Base-by-base conservation (phyloP, 192 early-diverging fungal species). In the Cladochytrium replicatum region DNA sequence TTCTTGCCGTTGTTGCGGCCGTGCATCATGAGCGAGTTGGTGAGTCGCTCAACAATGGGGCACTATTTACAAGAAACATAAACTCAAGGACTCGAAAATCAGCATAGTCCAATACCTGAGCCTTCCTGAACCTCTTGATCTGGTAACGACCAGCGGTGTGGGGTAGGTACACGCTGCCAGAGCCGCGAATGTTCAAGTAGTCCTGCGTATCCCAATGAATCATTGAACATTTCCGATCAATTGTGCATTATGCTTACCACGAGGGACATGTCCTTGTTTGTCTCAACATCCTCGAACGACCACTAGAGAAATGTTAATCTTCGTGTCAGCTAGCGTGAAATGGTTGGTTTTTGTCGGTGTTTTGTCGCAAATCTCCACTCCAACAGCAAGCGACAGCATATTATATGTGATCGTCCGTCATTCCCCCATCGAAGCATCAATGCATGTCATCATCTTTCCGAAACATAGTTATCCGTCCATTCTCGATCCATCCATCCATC, bases 1-100 rank as follows among this genome's bases (percentile, higher is more conserved):
- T 97, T 97, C 85, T 97, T 97, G 64, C 92, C 94, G 81, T 92
- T 97, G 88, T 97, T 97, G 61, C 92, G 88, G 54, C 92, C 94
- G 77, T 94, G 88, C 89, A 94, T 94, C 94, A 97, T 97, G 61
- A 97, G 79, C 59, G 92, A 91, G 83, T 95, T 96, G 73, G 88
- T 85, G 50, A 96, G 80, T 68, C 94, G 88, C 86, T 97, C 94
- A 49, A 94, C 89, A 55, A 96, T 84, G 54, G 94, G 94, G 81
- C 92, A 96, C 86, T 82, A 52, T 13, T 13, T n/a, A 39, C 6
- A 49, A 29, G 30, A 5, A 31, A 22, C 32, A 11, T 4, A 39
- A 24, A 23, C 25, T n/a, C 29, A 13, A 34, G 4, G 22, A 6
- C 22, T 22, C 40, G 1, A 11, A 1, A 57, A 29, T 19, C n/a